A percentile compares a stretch with the other conserved stretches of the same genome.
phyloP scores from a whole-genome alignment of 768 basidiomycete genomes.

The Calocybe cyanea region DNA sequence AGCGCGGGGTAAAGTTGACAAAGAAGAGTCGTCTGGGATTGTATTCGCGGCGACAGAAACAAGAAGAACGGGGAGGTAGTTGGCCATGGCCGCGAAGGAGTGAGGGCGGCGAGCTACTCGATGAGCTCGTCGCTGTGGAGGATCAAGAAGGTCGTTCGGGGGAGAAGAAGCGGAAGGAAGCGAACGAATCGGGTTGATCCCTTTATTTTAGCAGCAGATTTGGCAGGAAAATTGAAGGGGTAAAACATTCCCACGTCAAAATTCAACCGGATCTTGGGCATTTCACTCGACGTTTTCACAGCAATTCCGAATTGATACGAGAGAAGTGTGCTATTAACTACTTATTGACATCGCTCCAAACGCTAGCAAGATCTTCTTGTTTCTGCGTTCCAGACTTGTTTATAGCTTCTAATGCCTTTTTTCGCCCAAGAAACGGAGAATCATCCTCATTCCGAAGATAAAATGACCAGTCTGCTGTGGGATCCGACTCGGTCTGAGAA shows the following conservation, averaged over 20 bases:
- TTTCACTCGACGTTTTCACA: too few relatives aligned
- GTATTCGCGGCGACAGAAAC: constrained; percentile 57
- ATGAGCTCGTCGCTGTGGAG: constrained; percentile 13
- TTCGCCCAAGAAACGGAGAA: constrained; percentile 10
- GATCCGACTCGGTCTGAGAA: constrained; percentile 29
- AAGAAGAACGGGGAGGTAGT: constrained; percentile 68
- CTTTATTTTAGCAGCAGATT: background rate
- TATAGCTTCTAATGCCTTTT: constrained; percentile 8
- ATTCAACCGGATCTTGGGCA: too few relatives aligned
- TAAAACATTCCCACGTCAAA: too few relatives aligned
- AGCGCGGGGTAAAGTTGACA: constrained; percentile 81
- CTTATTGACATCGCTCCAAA: too few relatives aligned
- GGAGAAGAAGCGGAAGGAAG: constrained; percentile 8
- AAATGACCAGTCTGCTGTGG: constrained; percentile 29
- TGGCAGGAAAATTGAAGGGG: too few relatives aligned
- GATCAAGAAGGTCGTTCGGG: constrained; percentile 5
- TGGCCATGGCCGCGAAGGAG: constrained; percentile 42
- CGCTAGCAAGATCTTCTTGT: background rate
- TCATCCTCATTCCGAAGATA: constrained; percentile 20
- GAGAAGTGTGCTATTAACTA: too few relatives aligned
- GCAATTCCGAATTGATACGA: too few relatives aligned
- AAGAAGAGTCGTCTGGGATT: constrained; percentile 70
- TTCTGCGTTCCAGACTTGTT: constrained; percentile 11
- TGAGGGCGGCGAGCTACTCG: constrained; percentile 12
- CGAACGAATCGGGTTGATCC: constrained; percentile 5